Base-by-base conservation (phyloP, 192 early-diverging fungal species). In the Entomortierella chlamydospora region DNA sequence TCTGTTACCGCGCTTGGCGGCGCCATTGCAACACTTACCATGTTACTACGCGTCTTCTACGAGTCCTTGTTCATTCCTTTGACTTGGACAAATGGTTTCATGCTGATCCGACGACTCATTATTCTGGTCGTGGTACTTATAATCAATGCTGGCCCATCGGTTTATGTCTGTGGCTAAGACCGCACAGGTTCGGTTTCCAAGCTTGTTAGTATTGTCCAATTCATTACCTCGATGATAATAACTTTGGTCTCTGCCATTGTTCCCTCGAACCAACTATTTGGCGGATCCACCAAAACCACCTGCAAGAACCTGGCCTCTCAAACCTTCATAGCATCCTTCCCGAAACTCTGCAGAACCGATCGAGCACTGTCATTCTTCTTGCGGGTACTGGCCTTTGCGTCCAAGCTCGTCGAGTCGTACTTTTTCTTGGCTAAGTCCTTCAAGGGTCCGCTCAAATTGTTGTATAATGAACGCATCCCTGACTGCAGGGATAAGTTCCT, bases 351-450 rank as follows among this genome's bases (percentile, higher is more conserved):
- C 70, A 81, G 80, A 43, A 87, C 85, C 0, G 91, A 93, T 34
- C 89, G 92, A 47, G 82, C 87, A 4, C 83, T 93, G 39, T 94
- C 93, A 49, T 83, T 94, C 30, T 83, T 77, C 42, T 71, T 94
- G 39, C 94, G 94, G 94, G 68, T 81, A 11, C 83, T 87, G 31
- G 88, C 94, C 6, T 93, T 95, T 68, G 49, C 85, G 25, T 91
- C 89, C 85, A 95, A 95, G 72, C 84, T 91, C 37, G 72, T 94
- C 57, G 94, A 93, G 79, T 94, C 92, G 8, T 93, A 94, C 86
- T 91, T 94, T 69, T 95, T 94, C 87, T 73, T 95, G 42, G 90
- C 92, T 0, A 81, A 91, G 31, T 92, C 93, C 2, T 95, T 95
- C 81, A 92, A 90, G 81, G 92, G 92, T 61, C 91, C 91, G 22